Percentiles rank a stretch among this genome's conserved stretches.
phyloP scores from a whole-genome alignment of 1,139 yeast genomes.

The Nakaseomyces bracarensis region DNA sequence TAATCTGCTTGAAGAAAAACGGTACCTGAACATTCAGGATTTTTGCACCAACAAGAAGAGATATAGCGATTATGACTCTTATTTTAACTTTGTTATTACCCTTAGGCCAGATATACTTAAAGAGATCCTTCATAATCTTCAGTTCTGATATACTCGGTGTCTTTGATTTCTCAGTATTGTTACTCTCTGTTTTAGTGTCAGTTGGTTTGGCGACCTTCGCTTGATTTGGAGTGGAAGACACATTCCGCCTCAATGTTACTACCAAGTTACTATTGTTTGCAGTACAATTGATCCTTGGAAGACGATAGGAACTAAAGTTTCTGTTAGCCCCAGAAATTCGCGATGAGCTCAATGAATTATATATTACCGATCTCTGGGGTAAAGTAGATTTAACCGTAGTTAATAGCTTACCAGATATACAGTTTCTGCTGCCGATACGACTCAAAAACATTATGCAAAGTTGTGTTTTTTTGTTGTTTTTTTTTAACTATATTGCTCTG shows the following conservation, averaged over 20 bases:
- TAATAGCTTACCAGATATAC: neutral
- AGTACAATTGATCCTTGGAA: neutral
- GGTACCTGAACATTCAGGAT: constrained; percentile 92
- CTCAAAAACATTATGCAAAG: neutral
- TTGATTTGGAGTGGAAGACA: neutral
- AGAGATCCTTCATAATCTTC: constrained; percentile 52
- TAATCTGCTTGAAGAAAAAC: constrained; percentile 78
- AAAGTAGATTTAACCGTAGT: neutral
- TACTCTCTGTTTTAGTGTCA: neutral
- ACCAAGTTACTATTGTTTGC: neutral
- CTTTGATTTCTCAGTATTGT: neutral
- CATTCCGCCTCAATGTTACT: neutral
- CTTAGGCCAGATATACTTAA: constrained; percentile 86
- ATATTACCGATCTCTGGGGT: neutral
- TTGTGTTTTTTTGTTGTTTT: neutral
- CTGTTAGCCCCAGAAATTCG: neutral
- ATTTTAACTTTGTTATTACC: constrained; percentile 59
- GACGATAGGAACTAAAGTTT: neutral
- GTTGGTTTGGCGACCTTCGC: neutral
- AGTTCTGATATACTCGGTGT: constrained; percentile 43
- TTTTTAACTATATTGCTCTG: neutral
- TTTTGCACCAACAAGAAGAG: constrained; percentile 70
- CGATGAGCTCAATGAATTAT: neutral
- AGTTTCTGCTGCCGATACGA: neutral
- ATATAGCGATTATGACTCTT: constrained; percentile 68